phyloP scores from a whole-genome alignment of 163 green algal genomes.

The Scenedesmus sp. region DNA sequence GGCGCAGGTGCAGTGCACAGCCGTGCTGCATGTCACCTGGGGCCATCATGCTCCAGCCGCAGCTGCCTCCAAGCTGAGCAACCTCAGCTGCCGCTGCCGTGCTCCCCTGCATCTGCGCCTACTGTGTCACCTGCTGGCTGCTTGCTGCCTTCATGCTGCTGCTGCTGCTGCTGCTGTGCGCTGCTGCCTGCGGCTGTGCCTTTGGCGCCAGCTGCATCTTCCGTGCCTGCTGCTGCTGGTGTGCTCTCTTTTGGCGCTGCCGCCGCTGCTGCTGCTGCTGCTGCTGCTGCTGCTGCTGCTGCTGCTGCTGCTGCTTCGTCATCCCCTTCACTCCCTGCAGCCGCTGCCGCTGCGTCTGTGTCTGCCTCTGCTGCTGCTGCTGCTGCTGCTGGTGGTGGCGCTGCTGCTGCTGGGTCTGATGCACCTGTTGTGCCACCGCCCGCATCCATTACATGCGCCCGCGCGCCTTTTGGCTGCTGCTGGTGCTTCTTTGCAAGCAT shows the following conservation, averaged over 20 bases:
- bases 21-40: too few species aligned
- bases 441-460: conserved; percentile 23
- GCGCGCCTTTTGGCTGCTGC: neutral
- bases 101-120: neutral
- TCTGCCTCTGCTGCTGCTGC: neutral
- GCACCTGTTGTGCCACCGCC: neutral
- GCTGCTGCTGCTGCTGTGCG: neutral
- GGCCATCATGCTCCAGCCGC: too few species aligned
- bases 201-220: neutral
- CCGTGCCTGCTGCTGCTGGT: neutral
- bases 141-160: neutral
- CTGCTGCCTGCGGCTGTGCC: neutral
- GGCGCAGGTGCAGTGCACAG: too few species aligned
- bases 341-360: neutral
- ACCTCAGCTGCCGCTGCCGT: too few species aligned
- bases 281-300: neutral
- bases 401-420: neutral
- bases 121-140: neutral
- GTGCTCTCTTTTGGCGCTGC: neutral
- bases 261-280: neutral
- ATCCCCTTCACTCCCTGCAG: neutral
- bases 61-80: too few species aligned
- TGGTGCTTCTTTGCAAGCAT: conserved; percentile 47
- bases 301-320: neutral
- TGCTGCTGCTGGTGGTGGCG: neutral